phyloP scores from a whole-genome alignment of 768 basidiomycete species.

The Pholiota conissans region DNA sequence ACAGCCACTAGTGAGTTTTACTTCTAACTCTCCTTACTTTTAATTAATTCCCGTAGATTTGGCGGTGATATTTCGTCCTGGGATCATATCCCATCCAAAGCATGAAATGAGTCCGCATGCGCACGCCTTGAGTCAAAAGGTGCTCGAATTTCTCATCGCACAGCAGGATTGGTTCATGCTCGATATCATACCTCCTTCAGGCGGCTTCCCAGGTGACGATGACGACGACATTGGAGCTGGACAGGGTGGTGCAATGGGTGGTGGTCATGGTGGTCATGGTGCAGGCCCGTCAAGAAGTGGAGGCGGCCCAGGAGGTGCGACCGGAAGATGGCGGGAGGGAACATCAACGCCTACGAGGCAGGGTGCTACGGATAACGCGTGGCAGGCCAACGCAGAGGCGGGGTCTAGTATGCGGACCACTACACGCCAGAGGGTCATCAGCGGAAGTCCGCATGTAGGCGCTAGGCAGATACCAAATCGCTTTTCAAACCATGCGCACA shows the following conservation, averaged over 20 bases:
- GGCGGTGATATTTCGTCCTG: constrained; percentile 96
- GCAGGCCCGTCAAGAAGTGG: constrained; percentile 10
- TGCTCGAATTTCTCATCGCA: constrained; percentile 94
- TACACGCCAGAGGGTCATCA: constrained; percentile 7
- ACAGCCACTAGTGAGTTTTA: constrained; percentile 79
- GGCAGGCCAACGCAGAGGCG: constrained; percentile 4
- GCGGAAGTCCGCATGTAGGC: constrained; percentile 3
- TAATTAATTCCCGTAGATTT: constrained; percentile 57
- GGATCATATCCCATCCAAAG: constrained; percentile 83
- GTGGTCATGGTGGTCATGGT: constrained; percentile 13
- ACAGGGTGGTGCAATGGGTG: constrained; percentile 5
- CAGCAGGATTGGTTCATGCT: constrained; percentile 96
- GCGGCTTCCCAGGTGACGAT: constrained; percentile 3
- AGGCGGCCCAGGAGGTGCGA: constrained; percentile 6
- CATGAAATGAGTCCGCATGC: constrained; percentile 87
- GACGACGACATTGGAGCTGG: constrained; percentile 7
- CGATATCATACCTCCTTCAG: constrained; percentile 55
- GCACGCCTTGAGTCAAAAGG: constrained; percentile 84
- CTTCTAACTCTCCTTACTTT: neutral
- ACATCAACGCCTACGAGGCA: constrained; percentile 17
- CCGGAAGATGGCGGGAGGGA: constrained; percentile 19
- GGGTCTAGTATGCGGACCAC: constrained; percentile 6
- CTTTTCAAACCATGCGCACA: neutral
- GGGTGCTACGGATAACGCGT: constrained; percentile 8
- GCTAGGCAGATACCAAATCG: constrained; percentile 1